These are phyloP conservation scores for Solanum paucissectum DNA, from an alignment of 257 asterid species.

Conservation along the genomic window DNA sequence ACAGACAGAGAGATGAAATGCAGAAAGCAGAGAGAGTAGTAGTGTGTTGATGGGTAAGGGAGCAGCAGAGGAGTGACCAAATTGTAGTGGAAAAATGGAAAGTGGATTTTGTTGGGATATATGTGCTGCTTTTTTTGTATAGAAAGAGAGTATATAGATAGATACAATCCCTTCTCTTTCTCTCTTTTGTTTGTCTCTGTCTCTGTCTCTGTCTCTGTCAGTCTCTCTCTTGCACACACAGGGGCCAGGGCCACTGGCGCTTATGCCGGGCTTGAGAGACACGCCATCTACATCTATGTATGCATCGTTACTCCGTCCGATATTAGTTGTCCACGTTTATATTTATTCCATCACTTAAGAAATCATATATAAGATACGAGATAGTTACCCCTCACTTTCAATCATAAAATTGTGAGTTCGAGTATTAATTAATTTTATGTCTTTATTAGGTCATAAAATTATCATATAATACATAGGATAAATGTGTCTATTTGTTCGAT, in stretches of 20 bases:
- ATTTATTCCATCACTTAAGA: no score
- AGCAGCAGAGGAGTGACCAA: background rate
- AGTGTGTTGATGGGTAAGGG: background rate
- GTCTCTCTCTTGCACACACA: conserved; percentile 14
- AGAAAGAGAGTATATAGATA: background rate
- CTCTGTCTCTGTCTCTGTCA: conserved; percentile 6
- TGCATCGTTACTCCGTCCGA: background rate
- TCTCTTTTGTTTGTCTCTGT: background rate
- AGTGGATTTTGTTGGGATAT: background rate
- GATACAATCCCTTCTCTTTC: background rate
- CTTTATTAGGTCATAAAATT: no score
- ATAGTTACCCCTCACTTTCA: background rate
- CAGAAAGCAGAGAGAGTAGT: background rate
- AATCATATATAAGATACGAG: background rate
- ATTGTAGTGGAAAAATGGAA: background rate
- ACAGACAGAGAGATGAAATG: background rate
- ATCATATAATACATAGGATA: accelerated
- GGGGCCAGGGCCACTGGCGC: conserved; percentile 30
- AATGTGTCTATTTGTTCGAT: no score
- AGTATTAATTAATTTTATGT: no score
- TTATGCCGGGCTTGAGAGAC: conserved; percentile 62
- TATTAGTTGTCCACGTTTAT: background rate
- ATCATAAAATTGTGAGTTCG: background rate
- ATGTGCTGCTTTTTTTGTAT: background rate
- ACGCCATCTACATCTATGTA: conserved; percentile 30